Evolutionary conservation across 805 yeast species (phyloP).

Genomic region (Yarrowia sp.): DNA sequence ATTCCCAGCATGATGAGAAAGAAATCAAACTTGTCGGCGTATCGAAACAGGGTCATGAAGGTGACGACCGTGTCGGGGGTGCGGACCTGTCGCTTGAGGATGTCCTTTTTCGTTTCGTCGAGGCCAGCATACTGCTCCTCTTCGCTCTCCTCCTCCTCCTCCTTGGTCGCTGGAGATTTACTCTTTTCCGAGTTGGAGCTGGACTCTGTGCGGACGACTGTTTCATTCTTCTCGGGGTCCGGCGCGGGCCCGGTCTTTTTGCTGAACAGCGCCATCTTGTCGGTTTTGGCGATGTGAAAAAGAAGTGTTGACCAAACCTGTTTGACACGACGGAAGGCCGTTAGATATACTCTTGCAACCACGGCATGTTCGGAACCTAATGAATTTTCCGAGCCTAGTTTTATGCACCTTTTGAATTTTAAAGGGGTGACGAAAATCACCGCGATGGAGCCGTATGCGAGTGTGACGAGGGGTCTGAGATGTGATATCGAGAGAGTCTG

Average conservation of each 20-base stretch:
- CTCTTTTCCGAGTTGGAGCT: conserved; percentile 6
- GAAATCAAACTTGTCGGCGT: conserved; percentile 37
- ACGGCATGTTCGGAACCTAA: conserved; percentile 18
- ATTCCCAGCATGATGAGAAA: conserved; percentile 36
- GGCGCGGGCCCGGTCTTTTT: neutral
- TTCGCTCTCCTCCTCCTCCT: conserved; percentile 5
- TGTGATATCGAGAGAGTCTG: too few species aligned
- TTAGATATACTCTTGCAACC: conserved; percentile 10
- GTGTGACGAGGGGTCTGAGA: neutral
- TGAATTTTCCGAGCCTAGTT: conserved; percentile 7
- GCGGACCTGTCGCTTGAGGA: conserved; percentile 38
- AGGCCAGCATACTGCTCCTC: conserved; percentile 34
- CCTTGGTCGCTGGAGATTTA: neutral
- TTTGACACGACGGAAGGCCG: neutral
- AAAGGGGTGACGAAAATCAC: neutral
- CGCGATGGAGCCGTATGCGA: neutral
- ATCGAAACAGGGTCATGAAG: conserved; percentile 38
- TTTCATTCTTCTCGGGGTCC: conserved; percentile 6
- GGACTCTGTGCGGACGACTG: conserved; percentile 10
- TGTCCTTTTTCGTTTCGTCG: conserved; percentile 36
- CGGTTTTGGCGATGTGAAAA: neutral
- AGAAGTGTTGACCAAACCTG: neutral
- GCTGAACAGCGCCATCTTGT: conserved; percentile 8
- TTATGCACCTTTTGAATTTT: neutral
- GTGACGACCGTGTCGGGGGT: conserved; percentile 31